Base-by-base conservation (phyloP, 2,329 filamentous ascomycete genomes). In the Penicillium sp. region DNA sequence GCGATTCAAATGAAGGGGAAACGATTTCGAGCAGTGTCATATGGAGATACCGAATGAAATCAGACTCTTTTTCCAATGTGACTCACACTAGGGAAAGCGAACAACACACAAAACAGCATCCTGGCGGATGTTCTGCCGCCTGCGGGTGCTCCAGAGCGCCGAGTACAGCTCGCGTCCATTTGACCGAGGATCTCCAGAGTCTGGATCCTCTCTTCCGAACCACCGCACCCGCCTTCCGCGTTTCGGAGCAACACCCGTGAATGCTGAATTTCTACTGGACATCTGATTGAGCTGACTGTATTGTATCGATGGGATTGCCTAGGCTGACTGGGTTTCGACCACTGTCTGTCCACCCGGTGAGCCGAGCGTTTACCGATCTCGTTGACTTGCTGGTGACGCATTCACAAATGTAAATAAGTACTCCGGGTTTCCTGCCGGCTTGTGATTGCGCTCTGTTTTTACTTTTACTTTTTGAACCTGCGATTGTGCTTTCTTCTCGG, bases 171-270 rank as follows among this genome's bases (percentile, higher is more conserved):
- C 52, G 55, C 25, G 62, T 65, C 74, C 74, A 70, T 76, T 76
- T 73, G 74, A 75, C 74, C 74, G 74, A 76, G 74, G 74, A 76
- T 75, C 73, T 65, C 53, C 64, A 60, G 52, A 66, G 65, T 62
- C 67, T 73, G 65, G 72, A 75, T 76, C 74, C 74, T 75, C 71
- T 75, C 68, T 76, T 64, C 74, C 74, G 73, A 76, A 69, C 67
- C 68, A 66, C 65, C 63, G 63, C 64, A 69, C 70, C 67, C 70
- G 67, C 65, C 30, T 59, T 66, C 67, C 67, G 67, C 62, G 58
- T 61, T 66, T 70, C 70, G 66, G 71, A 67, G 65, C 62, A 58
- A 68, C 62, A 66, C 68, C 70, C 70, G 66, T 73, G 71, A 71
- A 70, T 53, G 14, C 51, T 37, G 51, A n/a, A 30, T 35, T 54